These are phyloP conservation scores for Citrullus colocynthis DNA, from an alignment of 306 rosid species.

Conservation along the genomic window DNA sequence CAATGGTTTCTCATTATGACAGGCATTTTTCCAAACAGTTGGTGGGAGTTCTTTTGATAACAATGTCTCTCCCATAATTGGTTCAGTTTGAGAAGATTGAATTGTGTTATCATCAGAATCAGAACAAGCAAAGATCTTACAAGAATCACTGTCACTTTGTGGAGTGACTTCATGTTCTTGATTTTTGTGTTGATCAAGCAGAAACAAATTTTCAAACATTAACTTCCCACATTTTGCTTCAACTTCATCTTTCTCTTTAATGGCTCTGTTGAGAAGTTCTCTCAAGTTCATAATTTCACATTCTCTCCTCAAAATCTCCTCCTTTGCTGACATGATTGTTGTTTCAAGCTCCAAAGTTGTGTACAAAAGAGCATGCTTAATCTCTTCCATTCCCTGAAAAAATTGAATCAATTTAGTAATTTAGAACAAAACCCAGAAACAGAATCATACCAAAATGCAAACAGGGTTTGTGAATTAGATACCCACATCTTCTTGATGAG, in stretches of 20 bases:
- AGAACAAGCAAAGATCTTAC: slow-evolving; percentile 23
- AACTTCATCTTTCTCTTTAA: slow-evolving; percentile 65
- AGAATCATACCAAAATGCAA: neutral
- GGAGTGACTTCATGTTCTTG: slow-evolving; percentile 17
- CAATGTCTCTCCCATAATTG: slow-evolving; percentile 13
- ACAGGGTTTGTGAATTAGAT: neutral
- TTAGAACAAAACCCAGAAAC: neutral
- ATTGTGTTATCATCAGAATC: slow-evolving; percentile 37
- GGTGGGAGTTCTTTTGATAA: slow-evolving; percentile 9
- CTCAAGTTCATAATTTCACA: slow-evolving; percentile 38
- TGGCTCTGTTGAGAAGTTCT: slow-evolving; percentile 35
- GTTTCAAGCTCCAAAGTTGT: slow-evolving; percentile 62
- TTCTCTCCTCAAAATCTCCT: slow-evolving; percentile 48
- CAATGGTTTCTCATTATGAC: slow-evolving; percentile 30
- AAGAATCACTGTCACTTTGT: slow-evolving; percentile 13
- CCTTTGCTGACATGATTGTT: slow-evolving; percentile 55
- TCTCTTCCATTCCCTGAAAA: slow-evolving; percentile 53
- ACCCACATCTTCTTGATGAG: slow-evolving; percentile 48
- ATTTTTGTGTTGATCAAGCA: slow-evolving; percentile 24
- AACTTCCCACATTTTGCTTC: slow-evolving; percentile 41
- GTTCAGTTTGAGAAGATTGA: slow-evolving; percentile 20
- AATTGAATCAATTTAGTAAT: neutral
- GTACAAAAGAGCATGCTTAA: slow-evolving; percentile 46
- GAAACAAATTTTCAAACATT: slow-evolving; percentile 33
- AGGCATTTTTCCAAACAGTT: slow-evolving; percentile 14